These are phyloP conservation scores for Dryadomyces sulphureus DNA, from an alignment of 2,329 filamentous ascomycete species.

Conservation along the genomic window DNA sequence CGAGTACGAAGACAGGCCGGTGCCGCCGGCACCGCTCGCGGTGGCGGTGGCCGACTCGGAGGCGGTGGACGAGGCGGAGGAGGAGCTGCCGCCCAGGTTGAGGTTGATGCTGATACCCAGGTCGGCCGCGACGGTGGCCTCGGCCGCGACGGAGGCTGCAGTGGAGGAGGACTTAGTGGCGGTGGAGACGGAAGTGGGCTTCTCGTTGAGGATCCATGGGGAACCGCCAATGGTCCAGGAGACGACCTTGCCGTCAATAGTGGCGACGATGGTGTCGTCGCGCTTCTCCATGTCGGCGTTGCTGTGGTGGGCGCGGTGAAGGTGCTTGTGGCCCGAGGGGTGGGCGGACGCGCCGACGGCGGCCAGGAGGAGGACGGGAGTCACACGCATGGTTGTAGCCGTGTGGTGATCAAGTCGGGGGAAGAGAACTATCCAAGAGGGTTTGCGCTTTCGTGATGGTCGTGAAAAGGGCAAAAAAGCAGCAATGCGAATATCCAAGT, in stretches of 20 bases:
- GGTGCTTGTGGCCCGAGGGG: slow-evolving; percentile 22
- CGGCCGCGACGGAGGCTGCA: neutral
- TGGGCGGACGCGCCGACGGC: slow-evolving; percentile 18
- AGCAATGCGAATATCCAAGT: slow-evolving; percentile 7
- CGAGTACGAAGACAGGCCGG: slow-evolving; percentile 12
- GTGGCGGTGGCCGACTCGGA: neutral
- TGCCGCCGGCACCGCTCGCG: neutral
- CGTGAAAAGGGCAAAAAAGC: neutral
- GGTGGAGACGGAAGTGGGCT: slow-evolving; percentile 10
- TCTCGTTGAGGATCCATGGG: slow-evolving; percentile 14
- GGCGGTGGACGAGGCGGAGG: slow-evolving; percentile 4
- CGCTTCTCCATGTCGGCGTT: slow-evolving; percentile 14
- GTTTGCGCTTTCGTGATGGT: neutral
- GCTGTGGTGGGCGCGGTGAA: slow-evolving; percentile 17
- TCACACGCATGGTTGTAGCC: slow-evolving; percentile 12
- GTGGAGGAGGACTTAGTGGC: slow-evolving; percentile 3
- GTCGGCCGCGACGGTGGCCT: neutral
- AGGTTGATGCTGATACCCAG: neutral
- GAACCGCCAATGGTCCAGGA: slow-evolving; percentile 14
- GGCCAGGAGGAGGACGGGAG: slow-evolving; percentile 17
- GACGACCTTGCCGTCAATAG: slow-evolving; percentile 16
- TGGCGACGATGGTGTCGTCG: slow-evolving; percentile 11
- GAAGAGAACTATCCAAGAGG: no score
- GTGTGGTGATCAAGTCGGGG: no score
- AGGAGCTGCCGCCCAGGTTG: neutral